phyloP scores from a whole-genome alignment of 1,284 basidiomycete genomes.

The Pascua guehoae region DNA sequence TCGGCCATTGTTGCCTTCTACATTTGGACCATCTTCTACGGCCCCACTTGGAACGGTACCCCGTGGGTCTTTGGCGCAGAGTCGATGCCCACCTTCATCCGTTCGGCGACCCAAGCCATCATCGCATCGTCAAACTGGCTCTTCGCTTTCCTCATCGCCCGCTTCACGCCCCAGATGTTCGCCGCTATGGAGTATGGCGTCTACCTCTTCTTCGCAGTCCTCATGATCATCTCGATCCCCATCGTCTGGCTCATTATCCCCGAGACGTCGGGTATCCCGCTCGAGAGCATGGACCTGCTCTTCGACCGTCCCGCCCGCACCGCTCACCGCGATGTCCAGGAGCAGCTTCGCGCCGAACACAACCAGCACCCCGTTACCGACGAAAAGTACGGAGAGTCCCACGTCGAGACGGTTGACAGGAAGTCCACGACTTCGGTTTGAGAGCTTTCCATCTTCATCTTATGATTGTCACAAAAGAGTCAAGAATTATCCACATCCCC shows the following conservation, averaged over 20 bases:
- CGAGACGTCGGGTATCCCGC: slow-evolving; percentile 14
- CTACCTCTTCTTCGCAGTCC: slow-evolving; percentile 45
- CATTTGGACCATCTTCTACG: slow-evolving; percentile 42
- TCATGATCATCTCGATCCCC: slow-evolving; percentile 35
- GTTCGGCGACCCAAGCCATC: slow-evolving; percentile 40
- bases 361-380: neutral
- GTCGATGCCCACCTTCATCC: slow-evolving; percentile 42
- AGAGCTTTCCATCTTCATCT: no score
- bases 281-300: slow-evolving; percentile 23
- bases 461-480: no score
- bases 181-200: slow-evolving; percentile 34
- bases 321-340: slow-evolving; percentile 11
- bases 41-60: slow-evolving; percentile 34
- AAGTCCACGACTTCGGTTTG: no score
- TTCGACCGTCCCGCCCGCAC: slow-evolving; percentile 16
- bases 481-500: no score
- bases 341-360: slow-evolving; percentile 3
- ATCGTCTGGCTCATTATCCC: slow-evolving; percentile 24
- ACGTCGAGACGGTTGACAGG: no score
- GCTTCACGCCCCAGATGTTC: slow-evolving; percentile 37
- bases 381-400: neutral
- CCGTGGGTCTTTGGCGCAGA: slow-evolving; percentile 48
- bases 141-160: slow-evolving; percentile 34
- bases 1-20: slow-evolving; percentile 43
- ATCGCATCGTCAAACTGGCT: slow-evolving; percentile 47